Conservation (phyloP, 495 filamentous ascomycete genomes). For the Penicillium nucicola region DNA sequence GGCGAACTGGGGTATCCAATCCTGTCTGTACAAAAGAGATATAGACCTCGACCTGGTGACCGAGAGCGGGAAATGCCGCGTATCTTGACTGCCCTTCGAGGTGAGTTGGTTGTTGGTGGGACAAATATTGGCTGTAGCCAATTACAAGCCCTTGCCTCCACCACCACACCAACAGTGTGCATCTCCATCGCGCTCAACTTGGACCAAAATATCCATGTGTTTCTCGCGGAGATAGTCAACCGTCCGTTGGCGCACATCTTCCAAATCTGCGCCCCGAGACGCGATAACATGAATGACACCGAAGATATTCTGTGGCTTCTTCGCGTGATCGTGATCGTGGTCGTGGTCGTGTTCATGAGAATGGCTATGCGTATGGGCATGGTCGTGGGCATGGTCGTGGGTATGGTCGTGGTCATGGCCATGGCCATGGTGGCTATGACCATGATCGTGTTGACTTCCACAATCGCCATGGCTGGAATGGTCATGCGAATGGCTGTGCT, state of each 20-base stretch:
- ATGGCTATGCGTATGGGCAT: constrained; percentile 8
- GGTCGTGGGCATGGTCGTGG: constrained; percentile 11
- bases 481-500: constrained; percentile 27
- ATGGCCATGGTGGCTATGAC: constrained; percentile 23
- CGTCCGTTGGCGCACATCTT: constrained; percentile 72
- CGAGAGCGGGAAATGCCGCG: not conserved
- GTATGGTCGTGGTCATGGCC: constrained; percentile 11
- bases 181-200: constrained; percentile 74
- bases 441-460: constrained; percentile 24
- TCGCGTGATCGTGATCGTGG: constrained; percentile 25
- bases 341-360: constrained; percentile 7
- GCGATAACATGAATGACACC: constrained; percentile 85
- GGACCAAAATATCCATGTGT: constrained; percentile 69
- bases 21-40: constrained; percentile 7
- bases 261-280: constrained; percentile 63
- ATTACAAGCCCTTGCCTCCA: constrained; percentile 29
- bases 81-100: not conserved
- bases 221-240: constrained; percentile 53
- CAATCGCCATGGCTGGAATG: constrained; percentile 19
- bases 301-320: constrained; percentile 51
- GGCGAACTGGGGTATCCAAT: constrained; percentile 3
- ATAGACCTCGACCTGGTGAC: not conserved
- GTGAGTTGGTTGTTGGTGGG: not conserved
- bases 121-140: not conserved
- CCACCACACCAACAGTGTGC: constrained; percentile 75